Evolutionary conservation across 805 yeast genomes (phyloP), one percentile per base, ranked within the genome.

Genomic region (Nakazawaea sp.): DNA sequence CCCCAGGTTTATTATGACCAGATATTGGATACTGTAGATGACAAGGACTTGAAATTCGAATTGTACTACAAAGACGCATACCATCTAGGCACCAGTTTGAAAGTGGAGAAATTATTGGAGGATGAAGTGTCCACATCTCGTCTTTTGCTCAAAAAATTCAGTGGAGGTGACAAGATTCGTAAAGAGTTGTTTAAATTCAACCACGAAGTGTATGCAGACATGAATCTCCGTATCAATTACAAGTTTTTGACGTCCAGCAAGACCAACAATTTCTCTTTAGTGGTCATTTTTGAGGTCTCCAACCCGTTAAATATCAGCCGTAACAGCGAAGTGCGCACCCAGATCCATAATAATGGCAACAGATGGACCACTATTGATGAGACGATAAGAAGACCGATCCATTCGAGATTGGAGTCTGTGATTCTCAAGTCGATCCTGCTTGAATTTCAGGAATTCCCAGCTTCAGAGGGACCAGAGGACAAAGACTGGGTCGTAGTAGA

Each of bases 61-160:
- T 28, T 58, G 12, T 41, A 43, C 30, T 45, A 48, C 18, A 26
- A 36, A 2, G 63, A 58, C 30, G 52, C 61, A 1, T 56, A 42
- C 41, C 55, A 53, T 32, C 66, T 68, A 1, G 71, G 72, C 0
- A 45, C 59, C 1, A 53, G 59, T 21, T 40, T 66, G 33, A 53
- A 52, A 24, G 39, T 66, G 7, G 51, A 47, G 32, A 45, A 44
- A 20, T 52, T 46, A 28, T 35, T 55, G 29, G 40, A 50, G 25
- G 34, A 44, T 27, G 49, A 49, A 30, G 43, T 21, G 9, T 23
- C 30, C 5, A 4, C 16, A 27, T 25, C 30, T 7, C 7, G 23
- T 24, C 17, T 35, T 20, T 16, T 21, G 18, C 19, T 19, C 24
- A 15, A 16, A 19, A 16, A 16, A 31, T 40, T 16, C 36, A 25